Conservation (phyloP, 2,329 filamentous ascomycete genomes). For the Basipetospora chlamydospora region DNA sequence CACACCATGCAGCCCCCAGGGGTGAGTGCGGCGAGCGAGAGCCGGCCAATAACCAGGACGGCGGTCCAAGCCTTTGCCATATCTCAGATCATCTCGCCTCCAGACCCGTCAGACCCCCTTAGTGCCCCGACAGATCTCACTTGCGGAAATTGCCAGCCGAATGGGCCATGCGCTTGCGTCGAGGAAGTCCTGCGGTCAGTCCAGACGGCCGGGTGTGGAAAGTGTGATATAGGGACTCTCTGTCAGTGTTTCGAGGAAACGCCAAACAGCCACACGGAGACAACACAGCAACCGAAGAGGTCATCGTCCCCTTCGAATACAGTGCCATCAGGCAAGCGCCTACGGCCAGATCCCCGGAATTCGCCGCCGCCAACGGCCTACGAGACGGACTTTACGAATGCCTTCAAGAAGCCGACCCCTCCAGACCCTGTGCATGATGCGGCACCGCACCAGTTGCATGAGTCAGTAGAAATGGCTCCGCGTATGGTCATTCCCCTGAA, state of each 20-base stretch:
- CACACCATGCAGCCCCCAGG: neutral
- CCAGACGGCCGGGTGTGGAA: conserved; percentile 46
- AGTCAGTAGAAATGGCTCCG: conserved; percentile 8
- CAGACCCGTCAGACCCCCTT: conserved; percentile 23
- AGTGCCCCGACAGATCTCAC: conserved; percentile 22
- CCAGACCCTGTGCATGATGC: neutral
- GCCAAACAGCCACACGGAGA: conserved; percentile 37
- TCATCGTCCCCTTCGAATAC: conserved; percentile 28
- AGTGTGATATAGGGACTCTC: conserved; percentile 45
- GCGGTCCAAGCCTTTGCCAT: conserved; percentile 35
- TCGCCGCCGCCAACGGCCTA: neutral
- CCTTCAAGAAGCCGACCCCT: conserved; percentile 1
- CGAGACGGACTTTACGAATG: conserved; percentile 5
- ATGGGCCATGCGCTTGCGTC: conserved; percentile 41
- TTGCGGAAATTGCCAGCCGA: conserved; percentile 42
- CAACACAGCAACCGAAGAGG: conserved; percentile 28
- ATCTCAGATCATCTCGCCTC: conserved; percentile 41
- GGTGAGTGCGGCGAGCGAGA: neutral
- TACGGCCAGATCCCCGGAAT: conserved; percentile 21
- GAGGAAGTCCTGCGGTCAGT: conserved; percentile 35
- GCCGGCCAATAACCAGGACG: neutral
- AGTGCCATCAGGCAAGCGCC: conserved; percentile 38
- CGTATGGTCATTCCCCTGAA: conserved; percentile 28
- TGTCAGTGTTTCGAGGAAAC: conserved; percentile 43
- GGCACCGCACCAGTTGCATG: neutral